Base-by-base conservation (phyloP, 208 protist species). In the Acanthamoeba rhysodes region DNA sequence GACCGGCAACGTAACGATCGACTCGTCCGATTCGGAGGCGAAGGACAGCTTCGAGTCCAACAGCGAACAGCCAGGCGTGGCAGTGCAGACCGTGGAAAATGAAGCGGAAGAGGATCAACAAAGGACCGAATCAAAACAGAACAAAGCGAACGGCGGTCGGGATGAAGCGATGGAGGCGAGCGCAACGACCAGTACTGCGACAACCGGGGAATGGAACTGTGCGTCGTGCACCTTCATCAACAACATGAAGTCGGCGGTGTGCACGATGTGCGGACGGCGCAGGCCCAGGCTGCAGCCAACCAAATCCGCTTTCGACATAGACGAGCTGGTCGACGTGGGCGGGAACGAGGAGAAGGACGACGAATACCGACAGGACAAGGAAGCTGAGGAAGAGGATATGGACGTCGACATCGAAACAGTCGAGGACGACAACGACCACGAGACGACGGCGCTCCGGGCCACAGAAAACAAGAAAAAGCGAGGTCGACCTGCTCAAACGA, bases 321-420 rank as follows among this genome's bases (percentile, higher is more conserved):
- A 45, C 29, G 45, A 84, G 70, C 59, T 66, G 18, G 22, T 66
- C 22, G 59, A 66, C 22, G 59, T 66, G 22, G 59, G 59, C 16
- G 72, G 29, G 41, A 48, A 27, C 48, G 76, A 85, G 48, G 41
- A 85, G 0, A 32, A 85, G 14, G 76, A 85, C 37, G 76, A 10
- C 37, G 82, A 90, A 16, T 32, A 68, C n/a, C 5, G 16, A 62
- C 32, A 64, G 14, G 45, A 68, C 18, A 68, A 68, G 50, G 82
- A 70, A 8, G 82, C 1, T 2, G 53, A 20, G 66, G 66, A 72
- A 10, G 66, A 55, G 22, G 32, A 84, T 0, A 84, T 45, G 41
- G 74, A 84, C 24, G 74, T 84, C 22, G 74, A 84, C 29, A 84
- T 84, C 4, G 74, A 84, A 50, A 84, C 74, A 10, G 27, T 55